Conservation (phyloP, 2,329 filamentous ascomycete genomes). For the Penicillium concentricum region DNA sequence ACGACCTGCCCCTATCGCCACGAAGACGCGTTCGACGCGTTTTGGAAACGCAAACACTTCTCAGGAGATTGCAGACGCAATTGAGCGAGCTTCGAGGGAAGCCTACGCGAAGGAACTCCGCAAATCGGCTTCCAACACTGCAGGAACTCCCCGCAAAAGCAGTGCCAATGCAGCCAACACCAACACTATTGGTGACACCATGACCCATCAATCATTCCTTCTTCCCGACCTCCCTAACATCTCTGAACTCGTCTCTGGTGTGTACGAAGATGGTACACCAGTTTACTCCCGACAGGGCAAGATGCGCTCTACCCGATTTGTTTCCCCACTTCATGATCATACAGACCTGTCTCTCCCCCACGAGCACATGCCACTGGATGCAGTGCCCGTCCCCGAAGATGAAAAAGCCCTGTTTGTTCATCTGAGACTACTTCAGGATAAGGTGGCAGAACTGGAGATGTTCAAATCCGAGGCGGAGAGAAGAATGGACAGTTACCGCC, state of each 20-base stretch:
- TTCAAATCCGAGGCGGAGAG: slow-evolving; percentile 54
- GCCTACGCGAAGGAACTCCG: slow-evolving; percentile 33
- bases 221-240: slow-evolving; percentile 62
- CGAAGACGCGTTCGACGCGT: slow-evolving; percentile 54
- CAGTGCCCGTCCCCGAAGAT: slow-evolving; percentile 58
- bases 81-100: slow-evolving; percentile 39
- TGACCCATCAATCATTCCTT: slow-evolving; percentile 60
- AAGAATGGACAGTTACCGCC: slow-evolving; percentile 51
- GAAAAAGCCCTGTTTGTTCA: slow-evolving; percentile 64
- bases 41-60: slow-evolving; percentile 52
- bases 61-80: slow-evolving; percentile 39
- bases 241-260: slow-evolving; percentile 60
- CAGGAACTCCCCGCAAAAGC: slow-evolving; percentile 24
- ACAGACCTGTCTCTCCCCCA: slow-evolving; percentile 32
- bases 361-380: slow-evolving; percentile 51
- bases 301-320: slow-evolving; percentile 54
- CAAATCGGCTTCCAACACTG: slow-evolving; percentile 21
- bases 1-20: slow-evolving; percentile 44
- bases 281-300: slow-evolving; percentile 54
- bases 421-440: slow-evolving; percentile 58
- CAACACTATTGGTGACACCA: slow-evolving; percentile 44
- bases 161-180: slow-evolving; percentile 28
- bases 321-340: slow-evolving; percentile 45
- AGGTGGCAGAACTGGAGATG: slow-evolving; percentile 56
- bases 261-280: slow-evolving; percentile 58